These are phyloP conservation scores for Fusarium austroafricanum DNA, from an alignment of 2,329 filamentous ascomycete genomes.

Conservation along the genomic window DNA sequence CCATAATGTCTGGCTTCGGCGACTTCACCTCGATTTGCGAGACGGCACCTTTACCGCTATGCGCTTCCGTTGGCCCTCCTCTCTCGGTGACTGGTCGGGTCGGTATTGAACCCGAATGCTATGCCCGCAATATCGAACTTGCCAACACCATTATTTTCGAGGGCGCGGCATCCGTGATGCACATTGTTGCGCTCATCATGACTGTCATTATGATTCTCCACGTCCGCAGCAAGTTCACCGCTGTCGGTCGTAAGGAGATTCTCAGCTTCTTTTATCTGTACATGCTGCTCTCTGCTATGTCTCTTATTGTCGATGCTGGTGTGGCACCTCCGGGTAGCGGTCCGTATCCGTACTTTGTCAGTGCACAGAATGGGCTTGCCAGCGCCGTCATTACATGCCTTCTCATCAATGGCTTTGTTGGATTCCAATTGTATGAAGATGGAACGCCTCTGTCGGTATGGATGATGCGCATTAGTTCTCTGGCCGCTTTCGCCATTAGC, in stretches of 20 bases:
- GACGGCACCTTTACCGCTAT: slow-evolving; percentile 86
- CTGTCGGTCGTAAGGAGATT: slow-evolving; percentile 81
- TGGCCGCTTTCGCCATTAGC: slow-evolving; percentile 85
- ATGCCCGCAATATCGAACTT: slow-evolving; percentile 92
- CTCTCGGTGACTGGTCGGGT: slow-evolving; percentile 73
- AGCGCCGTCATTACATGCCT: slow-evolving; percentile 90
- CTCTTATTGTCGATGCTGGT: slow-evolving; percentile 90
- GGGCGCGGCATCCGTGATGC: slow-evolving; percentile 88
- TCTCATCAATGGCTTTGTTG: slow-evolving; percentile 97
- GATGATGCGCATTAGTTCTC: slow-evolving; percentile 83
- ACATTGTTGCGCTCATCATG: slow-evolving; percentile 92
- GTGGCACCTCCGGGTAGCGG: slow-evolving; percentile 85
- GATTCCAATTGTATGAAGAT: slow-evolving; percentile 98
- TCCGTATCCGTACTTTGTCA: slow-evolving; percentile 91
- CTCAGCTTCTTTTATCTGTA: slow-evolving; percentile 98
- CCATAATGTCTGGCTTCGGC: slow-evolving; percentile 83
- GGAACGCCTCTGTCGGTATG: slow-evolving; percentile 93
- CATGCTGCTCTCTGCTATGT: slow-evolving; percentile 88
- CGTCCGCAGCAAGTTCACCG: slow-evolving; percentile 96
- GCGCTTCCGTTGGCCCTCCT: slow-evolving; percentile 83
- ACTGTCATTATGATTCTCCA: slow-evolving; percentile 98
- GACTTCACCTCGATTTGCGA: slow-evolving; percentile 90
- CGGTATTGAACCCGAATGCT: slow-evolving; percentile 91
- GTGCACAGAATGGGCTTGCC: slow-evolving; percentile 84
- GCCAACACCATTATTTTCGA: slow-evolving; percentile 99